These are phyloP conservation scores for Cyberlindnera galapagoensis DNA, from an alignment of 805 yeast species.

Conservation along the genomic window DNA sequence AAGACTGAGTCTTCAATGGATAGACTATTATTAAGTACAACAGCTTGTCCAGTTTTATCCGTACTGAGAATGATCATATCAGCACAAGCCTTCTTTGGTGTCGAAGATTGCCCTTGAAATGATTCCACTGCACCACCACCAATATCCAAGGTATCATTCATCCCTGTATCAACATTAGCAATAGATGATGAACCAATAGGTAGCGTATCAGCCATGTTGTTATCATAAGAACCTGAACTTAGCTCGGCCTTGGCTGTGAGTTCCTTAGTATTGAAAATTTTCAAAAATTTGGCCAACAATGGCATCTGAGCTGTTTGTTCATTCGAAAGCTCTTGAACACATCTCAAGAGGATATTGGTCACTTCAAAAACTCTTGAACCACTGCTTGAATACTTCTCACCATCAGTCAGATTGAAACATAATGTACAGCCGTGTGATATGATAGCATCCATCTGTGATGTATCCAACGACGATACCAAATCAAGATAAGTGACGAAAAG, in stretches of 20 bases:
- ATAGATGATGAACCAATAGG: no score
- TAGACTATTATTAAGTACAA: no score
- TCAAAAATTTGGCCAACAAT: neutral
- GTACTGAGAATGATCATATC: no score
- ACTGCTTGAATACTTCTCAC: neutral
- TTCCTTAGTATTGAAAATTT: no score
- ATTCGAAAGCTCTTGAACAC: neutral
- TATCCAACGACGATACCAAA: neutral
- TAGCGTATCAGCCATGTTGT: no score
- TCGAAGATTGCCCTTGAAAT: no score
- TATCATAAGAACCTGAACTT: no score
- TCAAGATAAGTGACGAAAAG: slow-evolving; percentile 4
- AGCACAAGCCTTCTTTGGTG: no score
- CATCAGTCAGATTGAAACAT: slow-evolving; percentile 1
- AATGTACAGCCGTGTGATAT: slow-evolving; percentile 5
- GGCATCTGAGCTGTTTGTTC: neutral
- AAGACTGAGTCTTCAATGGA: neutral
- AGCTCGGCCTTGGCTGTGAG: no score
- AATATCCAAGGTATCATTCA: no score
- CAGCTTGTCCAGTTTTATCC: no score
- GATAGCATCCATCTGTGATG: slow-evolving; percentile 1
- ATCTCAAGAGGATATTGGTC: neutral
- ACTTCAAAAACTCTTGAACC: neutral
- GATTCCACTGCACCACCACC: no score
- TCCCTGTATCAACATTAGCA: neutral